Base-by-base conservation (phyloP, 768 basidiomycete genomes). In the Lentinula sp. region DNA sequence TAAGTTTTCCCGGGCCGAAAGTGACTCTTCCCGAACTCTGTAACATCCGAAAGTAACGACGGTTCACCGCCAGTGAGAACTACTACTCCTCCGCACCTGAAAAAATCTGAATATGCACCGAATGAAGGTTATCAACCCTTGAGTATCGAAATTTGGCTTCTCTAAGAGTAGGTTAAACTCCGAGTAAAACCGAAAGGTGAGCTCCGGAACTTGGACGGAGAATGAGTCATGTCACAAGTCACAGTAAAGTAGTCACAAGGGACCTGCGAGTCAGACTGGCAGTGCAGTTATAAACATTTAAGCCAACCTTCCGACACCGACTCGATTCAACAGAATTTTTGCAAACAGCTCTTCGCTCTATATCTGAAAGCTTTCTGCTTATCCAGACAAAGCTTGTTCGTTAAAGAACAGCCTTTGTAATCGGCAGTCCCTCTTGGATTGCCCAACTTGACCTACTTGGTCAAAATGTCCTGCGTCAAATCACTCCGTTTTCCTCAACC, bases 381-480 rank as follows among this genome's bases (percentile, higher is more conserved):
- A 43, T 57, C 23, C 16, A 40, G 54, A 59, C 63, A 64, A 66
- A 61, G 54, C 68, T 65, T 65, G 67, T 69, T 71, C 71, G 62
- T 46, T 49, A 63, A 73, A 77, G 78, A 70, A 64, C 57, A 70
- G 72, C 69, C 72, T 73, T 71, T 74, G 71, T 70, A 61, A 66
- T 63, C 76, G 77, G 77, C 78, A 67, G 65, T 78, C 46, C 57
- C 35, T 28, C 51, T 15, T 21, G 57, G 42, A 37, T 45, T 8
- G 43, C 57, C 57, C n/a, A 57, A 28, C 42, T 50, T 31, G 43
- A 46, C 70, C 63, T 49, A 67, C 60, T 61, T 63, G 66, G 60
- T 67, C 72, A 67, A 71, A 68, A 85, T 86, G 84, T 78, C 52
- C 62, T 65, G 67, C 52, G 65, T 65, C 62, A 66, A 65, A 43